phyloP scores from a whole-genome alignment of 768 basidiomycete genomes.

The Leccinum truebloodii region DNA sequence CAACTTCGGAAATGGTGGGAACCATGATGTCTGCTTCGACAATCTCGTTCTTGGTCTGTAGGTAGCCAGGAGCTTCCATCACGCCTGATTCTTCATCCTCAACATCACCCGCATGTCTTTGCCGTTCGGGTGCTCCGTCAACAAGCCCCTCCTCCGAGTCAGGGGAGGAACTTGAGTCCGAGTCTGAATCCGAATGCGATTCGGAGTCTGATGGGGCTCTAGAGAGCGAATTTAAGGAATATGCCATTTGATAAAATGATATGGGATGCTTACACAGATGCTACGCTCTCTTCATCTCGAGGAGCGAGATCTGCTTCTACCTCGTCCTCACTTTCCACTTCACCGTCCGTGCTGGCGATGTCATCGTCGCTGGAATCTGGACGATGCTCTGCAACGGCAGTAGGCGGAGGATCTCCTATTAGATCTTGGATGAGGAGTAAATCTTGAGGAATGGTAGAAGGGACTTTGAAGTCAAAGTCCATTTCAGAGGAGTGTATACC shows the following conservation, averaged over 20 bases:
- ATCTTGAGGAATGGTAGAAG: slow-evolving; percentile 68
- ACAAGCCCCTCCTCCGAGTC: slow-evolving; percentile 20
- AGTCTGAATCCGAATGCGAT: slow-evolving; percentile 39
- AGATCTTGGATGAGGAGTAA: slow-evolving; percentile 71
- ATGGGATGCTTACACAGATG: slow-evolving; percentile 22
- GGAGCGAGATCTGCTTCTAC: slow-evolving; percentile 63
- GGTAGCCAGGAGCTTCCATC: slow-evolving; percentile 42
- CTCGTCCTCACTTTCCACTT: slow-evolving; percentile 68
- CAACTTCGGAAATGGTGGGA: slow-evolving; percentile 67
- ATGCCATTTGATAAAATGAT: slow-evolving; percentile 5
- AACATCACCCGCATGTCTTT: slow-evolving; percentile 26
- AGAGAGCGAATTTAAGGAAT: slow-evolving; percentile 19
- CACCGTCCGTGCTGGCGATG: slow-evolving; percentile 54
- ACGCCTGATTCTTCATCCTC: slow-evolving; percentile 57
- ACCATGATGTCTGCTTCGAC: slow-evolving; percentile 55
- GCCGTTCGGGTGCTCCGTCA: slow-evolving; percentile 5
- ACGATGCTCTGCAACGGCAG: background rate
- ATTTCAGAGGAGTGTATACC: slow-evolving; percentile 14
- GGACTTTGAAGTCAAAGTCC: slow-evolving; percentile 53
- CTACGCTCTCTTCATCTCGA: slow-evolving; percentile 40
- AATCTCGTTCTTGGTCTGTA: slow-evolving; percentile 73
- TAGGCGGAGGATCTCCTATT: slow-evolving; percentile 40
- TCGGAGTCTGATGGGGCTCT: slow-evolving; percentile 37
- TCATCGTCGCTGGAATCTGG: slow-evolving; percentile 40
- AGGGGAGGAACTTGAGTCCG: slow-evolving; percentile 22